Percentiles rank a stretch among this genome's conserved stretches.
Conservation (phyloP, 495 filamentous ascomycete species). For the Melanomma pulvis-pyrius region DNA sequence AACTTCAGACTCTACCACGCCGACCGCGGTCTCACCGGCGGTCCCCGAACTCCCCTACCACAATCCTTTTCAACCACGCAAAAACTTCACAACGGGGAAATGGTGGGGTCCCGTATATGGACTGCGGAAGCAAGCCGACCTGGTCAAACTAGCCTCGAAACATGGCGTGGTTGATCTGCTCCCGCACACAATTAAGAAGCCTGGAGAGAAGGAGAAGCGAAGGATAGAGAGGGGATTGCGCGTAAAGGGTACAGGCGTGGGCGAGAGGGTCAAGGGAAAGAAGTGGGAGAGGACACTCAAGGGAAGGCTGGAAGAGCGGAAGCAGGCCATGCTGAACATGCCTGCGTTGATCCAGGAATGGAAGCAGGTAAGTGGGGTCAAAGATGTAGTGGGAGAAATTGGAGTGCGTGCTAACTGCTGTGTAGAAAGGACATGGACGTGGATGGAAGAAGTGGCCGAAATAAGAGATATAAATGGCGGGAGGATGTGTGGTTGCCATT, state of each 20-base stretch:
- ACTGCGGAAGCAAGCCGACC: conserved; percentile 83
- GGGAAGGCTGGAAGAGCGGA: conserved; percentile 80
- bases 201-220: conserved; percentile 65
- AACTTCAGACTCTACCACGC: conserved; percentile 27
- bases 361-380: conserved; percentile 73
- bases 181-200: conserved; percentile 75
- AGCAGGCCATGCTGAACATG: conserved; percentile 93
- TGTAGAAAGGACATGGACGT: conserved; percentile 78
- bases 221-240: conserved; percentile 72
- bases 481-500: background rate
- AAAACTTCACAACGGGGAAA: conserved; percentile 69
- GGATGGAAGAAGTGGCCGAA: conserved; percentile 92
- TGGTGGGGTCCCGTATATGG: conserved; percentile 84
- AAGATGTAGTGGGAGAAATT: background rate
- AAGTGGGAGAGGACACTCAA: conserved; percentile 86
- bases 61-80: conserved; percentile 77
- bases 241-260: conserved; percentile 88
- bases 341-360: conserved; percentile 84
- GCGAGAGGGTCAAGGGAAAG: conserved; percentile 94
- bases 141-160: conserved; percentile 80
- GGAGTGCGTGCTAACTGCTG: conserved; percentile 30
- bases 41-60: conserved; percentile 46
- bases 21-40: conserved; percentile 39
- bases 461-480: background rate
- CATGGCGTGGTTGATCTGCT: conserved; percentile 84